Percentiles rank a stretch among this genome's conserved stretches.
Evolutionary conservation across 331 rosid species (phyloP).

Genomic region (Malus hybrid): DNA sequence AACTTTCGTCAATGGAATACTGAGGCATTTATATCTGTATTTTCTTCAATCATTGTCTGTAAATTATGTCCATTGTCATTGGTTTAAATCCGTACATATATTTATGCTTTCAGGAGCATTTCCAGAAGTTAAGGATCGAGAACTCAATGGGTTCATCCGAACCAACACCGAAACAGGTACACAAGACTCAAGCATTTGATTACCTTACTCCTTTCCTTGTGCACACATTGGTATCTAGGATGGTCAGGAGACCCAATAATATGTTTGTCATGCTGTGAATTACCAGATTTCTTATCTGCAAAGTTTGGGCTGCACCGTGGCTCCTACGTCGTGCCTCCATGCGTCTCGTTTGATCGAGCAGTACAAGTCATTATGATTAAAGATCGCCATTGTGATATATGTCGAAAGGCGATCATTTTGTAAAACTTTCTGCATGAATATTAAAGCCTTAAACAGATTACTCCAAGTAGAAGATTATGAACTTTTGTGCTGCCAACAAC

Average conservation of each 20-base stretch:
- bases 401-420: background rate
- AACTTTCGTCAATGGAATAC: too few relatives aligned
- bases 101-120: slow-evolving; percentile 66
- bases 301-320: slow-evolving; percentile 69
- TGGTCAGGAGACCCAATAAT: background rate
- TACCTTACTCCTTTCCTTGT: background rate
- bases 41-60: background rate
- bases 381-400: background rate
- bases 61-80: background rate
- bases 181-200: too few relatives aligned
- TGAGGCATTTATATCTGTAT: too few relatives aligned
- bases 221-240: background rate
- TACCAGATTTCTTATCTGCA: slow-evolving; percentile 77
- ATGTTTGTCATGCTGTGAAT: background rate
- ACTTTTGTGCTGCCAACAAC: too few relatives aligned
- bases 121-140: slow-evolving; percentile 58
- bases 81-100: slow-evolving; percentile 1
- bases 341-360: slow-evolving; percentile 89
- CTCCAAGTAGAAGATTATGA: too few relatives aligned
- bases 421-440: background rate
- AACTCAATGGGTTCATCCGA: slow-evolving; percentile 79
- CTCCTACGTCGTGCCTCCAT: slow-evolving; percentile 79
- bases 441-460: too few relatives aligned
- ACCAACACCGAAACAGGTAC: slow-evolving; percentile 75
- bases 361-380: slow-evolving; percentile 61